Percentiles rank a stretch among this genome's conserved stretches.
Evolutionary conservation across 2,329 filamentous ascomycete species (phyloP).

Genomic region (Sphaerulina populicola): DNA sequence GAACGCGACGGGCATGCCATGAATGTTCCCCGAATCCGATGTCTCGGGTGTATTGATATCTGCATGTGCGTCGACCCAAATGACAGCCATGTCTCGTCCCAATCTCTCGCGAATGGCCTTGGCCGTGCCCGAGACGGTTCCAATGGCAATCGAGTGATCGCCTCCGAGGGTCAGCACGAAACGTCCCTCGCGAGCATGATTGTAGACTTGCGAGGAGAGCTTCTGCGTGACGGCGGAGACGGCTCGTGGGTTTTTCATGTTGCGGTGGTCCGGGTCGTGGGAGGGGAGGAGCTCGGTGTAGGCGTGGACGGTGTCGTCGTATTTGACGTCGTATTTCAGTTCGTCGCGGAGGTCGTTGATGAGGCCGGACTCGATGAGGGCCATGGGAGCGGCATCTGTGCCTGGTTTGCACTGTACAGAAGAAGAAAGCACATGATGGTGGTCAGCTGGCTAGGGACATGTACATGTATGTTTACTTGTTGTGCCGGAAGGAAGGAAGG

Average conservation of each 20-base stretch:
- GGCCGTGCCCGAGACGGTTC: slow-evolving; percentile 78
- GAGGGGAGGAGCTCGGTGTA: slow-evolving; percentile 68
- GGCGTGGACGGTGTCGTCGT: slow-evolving; percentile 71
- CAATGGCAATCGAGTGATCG: slow-evolving; percentile 94
- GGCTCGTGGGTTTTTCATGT: slow-evolving; percentile 87
- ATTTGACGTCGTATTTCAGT: slow-evolving; percentile 78
- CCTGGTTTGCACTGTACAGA: slow-evolving; percentile 67
- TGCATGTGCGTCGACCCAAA: slow-evolving; percentile 97
- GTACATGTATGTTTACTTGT: neutral
- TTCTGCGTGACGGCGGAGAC: slow-evolving; percentile 77
- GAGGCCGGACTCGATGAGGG: slow-evolving; percentile 80
- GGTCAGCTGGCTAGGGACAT: neutral
- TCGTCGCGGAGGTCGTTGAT: slow-evolving; percentile 75
- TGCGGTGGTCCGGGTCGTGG: slow-evolving; percentile 68
- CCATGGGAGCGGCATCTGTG: slow-evolving; percentile 82
- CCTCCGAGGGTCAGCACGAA: slow-evolving; percentile 89
- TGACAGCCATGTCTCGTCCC: slow-evolving; percentile 76
- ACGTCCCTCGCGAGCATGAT: slow-evolving; percentile 71
- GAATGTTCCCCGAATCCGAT: slow-evolving; percentile 83
- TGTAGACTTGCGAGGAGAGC: slow-evolving; percentile 77
- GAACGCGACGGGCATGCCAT: slow-evolving; percentile 96
- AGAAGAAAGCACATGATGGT: slow-evolving; percentile 8
- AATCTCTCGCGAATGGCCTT: slow-evolving; percentile 78
- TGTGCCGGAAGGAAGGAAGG: neutral
- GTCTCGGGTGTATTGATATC: slow-evolving; percentile 96